These are phyloP conservation scores for Kodamaea nitidulidarum DNA, from an alignment of 805 yeast species.

Conservation along the genomic window DNA sequence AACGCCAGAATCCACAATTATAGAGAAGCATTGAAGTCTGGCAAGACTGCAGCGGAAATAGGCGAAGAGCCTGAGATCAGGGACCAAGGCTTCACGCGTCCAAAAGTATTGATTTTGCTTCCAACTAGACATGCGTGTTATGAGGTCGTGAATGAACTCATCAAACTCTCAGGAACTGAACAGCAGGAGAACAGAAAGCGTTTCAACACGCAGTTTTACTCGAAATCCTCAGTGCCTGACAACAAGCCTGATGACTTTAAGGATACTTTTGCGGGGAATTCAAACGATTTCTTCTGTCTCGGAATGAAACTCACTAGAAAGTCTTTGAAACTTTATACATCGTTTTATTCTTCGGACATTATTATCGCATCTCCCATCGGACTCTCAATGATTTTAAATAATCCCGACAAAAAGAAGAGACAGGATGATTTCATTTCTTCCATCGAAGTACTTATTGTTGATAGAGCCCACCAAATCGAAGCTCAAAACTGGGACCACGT, in stretches of 20 bases:
- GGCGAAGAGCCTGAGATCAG: slow-evolving; percentile 57
- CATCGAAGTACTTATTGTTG: slow-evolving; percentile 75
- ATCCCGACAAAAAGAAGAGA: slow-evolving; percentile 48
- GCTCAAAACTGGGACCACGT: slow-evolving; percentile 94
- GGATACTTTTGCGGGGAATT: slow-evolving; percentile 78
- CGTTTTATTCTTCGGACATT: slow-evolving; percentile 80
- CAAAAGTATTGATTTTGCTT: slow-evolving; percentile 74
- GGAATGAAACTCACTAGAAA: slow-evolving; percentile 92
- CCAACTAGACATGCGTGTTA: slow-evolving; percentile 83
- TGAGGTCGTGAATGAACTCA: slow-evolving; percentile 59
- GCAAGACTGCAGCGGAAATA: slow-evolving; percentile 32
- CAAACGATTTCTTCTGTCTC: slow-evolving; percentile 84
- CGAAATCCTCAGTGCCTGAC: slow-evolving; percentile 43
- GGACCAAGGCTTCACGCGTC: slow-evolving; percentile 95
- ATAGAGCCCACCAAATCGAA: slow-evolving; percentile 79
- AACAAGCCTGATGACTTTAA: slow-evolving; percentile 82
- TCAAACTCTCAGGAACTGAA: slow-evolving; percentile 58
- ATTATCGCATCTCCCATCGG: slow-evolving; percentile 92
- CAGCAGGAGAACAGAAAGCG: slow-evolving; percentile 79
- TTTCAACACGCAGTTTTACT: slow-evolving; percentile 66
- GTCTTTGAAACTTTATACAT: slow-evolving; percentile 75
- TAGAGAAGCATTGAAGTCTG: slow-evolving; percentile 38
- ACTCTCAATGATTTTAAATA: slow-evolving; percentile 66
- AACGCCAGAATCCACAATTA: slow-evolving; percentile 51
- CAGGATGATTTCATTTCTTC: slow-evolving; percentile 84